Evolutionary conservation across 371 early-diverging fungal species (phyloP).

Genomic region (Mortierella sp.): DNA sequence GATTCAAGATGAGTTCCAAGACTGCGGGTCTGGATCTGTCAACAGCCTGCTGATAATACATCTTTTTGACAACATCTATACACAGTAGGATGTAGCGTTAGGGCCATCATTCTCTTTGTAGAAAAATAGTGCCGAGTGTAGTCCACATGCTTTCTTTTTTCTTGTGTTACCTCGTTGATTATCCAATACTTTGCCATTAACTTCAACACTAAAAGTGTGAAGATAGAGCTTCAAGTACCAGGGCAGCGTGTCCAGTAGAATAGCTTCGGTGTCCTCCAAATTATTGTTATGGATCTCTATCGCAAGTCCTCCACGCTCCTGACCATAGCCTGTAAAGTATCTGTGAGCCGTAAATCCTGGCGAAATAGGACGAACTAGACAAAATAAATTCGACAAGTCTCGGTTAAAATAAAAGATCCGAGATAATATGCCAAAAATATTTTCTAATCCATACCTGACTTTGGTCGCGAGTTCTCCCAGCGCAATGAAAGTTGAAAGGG

Average conservation of each 20-base stretch:
- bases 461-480: conserved; percentile 36
- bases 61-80: conserved; percentile 61
- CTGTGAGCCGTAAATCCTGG: conserved; percentile 79
- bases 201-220: conserved; percentile 81
- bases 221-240: conserved; percentile 93
- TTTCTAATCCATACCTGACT: conserved; percentile 26
- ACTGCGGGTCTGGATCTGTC: conserved; percentile 87
- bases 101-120: not conserved
- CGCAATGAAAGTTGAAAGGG: conserved; percentile 58
- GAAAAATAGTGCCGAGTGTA: not conserved
- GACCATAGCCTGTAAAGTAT: conserved; percentile 85
- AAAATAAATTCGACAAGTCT: not conserved
- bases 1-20: conserved; percentile 75
- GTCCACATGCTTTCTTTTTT: not conserved
- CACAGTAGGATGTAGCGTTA: not conserved
- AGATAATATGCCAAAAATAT: not conserved
- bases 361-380: conserved; percentile 31
- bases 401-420: conserved; percentile 49
- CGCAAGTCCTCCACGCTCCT: conserved; percentile 87
- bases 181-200: conserved; percentile 49
- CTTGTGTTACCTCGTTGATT: conserved; percentile 18
- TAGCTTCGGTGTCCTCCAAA: conserved; percentile 60
- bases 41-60: conserved; percentile 79
- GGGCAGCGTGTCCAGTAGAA: conserved; percentile 85
- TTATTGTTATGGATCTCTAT: conserved; percentile 78